Conservation (phyloP, 2,329 filamentous ascomycete genomes). For the Immersiporthe knoxdaviesiana region DNA sequence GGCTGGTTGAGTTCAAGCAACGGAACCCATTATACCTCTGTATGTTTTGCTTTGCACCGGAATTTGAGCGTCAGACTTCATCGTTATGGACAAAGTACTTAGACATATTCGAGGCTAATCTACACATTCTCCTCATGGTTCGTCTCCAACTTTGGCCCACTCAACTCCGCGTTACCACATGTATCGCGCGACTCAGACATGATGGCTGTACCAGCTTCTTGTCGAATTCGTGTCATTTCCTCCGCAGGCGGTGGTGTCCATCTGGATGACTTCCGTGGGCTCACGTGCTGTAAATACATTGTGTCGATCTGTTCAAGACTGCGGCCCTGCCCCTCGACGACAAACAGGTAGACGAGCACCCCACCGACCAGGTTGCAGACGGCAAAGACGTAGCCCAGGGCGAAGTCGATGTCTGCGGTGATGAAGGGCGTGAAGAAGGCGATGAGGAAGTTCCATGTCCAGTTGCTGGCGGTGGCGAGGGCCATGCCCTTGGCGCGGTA, state of each 20-base stretch:
- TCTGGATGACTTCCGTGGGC: conserved; percentile 62
- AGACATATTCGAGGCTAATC: no score
- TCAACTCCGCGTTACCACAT: no score
- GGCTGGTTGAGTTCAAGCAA: no score
- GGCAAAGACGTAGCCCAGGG: conserved; percentile 77
- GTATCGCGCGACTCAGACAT: no score
- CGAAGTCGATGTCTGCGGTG: conserved; percentile 69
- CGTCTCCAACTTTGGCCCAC: no score
- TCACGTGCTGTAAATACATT: conserved; percentile 71
- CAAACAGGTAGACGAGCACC: conserved; percentile 74
- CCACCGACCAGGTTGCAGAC: conserved; percentile 69
- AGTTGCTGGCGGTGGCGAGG: conserved; percentile 64
- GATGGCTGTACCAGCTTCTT: conserved; percentile 47
- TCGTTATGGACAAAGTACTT: no score
- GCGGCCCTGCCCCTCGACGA: conserved; percentile 73
- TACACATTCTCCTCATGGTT: no score
- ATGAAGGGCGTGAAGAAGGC: conserved; percentile 84
- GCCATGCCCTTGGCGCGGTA: conserved; percentile 65
- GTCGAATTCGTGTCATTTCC: conserved; percentile 47
- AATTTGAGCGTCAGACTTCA: no score
- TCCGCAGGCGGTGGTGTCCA: conserved; percentile 58
- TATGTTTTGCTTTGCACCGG: no score
- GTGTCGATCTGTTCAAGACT: conserved; percentile 80
- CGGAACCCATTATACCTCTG: no score
- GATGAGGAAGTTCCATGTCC: conserved; percentile 75